Base-by-base conservation (phyloP, 805 yeast species). In the Naumovozyma dairenensis region DNA sequence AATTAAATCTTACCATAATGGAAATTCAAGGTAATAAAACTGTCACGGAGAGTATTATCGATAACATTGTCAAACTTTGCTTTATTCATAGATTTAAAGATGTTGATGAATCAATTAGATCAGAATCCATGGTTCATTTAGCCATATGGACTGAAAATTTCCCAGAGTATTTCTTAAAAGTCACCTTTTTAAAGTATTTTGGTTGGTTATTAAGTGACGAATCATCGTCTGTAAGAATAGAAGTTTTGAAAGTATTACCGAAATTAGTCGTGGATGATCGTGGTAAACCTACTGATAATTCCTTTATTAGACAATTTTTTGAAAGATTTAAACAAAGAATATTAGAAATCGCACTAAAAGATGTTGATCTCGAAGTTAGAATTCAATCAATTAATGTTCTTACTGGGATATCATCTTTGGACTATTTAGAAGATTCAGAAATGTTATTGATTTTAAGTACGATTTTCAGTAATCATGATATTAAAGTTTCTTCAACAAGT, bases 201-300 rank as follows among this genome's bases (percentile, higher is more conserved):
- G 94, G 94, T 4, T 81, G 93, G 93, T 63, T 83, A 21, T 60
- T 87, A 27, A 76, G 87, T n/a, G 96, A 86, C 49, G 63, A 73
- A 2, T 67, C 71, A 12, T 55, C 69, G 8, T 41, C 51, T 3
- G 93, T 83, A 1, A 67, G 94, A 44, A 51, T 65, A 6, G 85
- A 81, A 44, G 86, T 76, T 2, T 50, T 80, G 17, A 72, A 66
- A 43, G 66, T 69, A 4, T 57, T 86, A 28, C 56, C 57, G 3
- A 38, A 52, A 63, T 9, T 74, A 62, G 45, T 56, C 76, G 49
- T 38, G 6, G 34, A 38, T 13, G 37, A 36, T 21, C 42, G 34
- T 8, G 32, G 32, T 18, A 58, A 60, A 16, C 53, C 57, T 16
- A 60, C 72, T 34, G 67, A 70, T n/a, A 54, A 49, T 28, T 61